Evolutionary conservation across 75 land plant genomes (phyloP), one percentile per base, ranked within the genome.

Genomic region (Cryptomeria japonica): DNA sequence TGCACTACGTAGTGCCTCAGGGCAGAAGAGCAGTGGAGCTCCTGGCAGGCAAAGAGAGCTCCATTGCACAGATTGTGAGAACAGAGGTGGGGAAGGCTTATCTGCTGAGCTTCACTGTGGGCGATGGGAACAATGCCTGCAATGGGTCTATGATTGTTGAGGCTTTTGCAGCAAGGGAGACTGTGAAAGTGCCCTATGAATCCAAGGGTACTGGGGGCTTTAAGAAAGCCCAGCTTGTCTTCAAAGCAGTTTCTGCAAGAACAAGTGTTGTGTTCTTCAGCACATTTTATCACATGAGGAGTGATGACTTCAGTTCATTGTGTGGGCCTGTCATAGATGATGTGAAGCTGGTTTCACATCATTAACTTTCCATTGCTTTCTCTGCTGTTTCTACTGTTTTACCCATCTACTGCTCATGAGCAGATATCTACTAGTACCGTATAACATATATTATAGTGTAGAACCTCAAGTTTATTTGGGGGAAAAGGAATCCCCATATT

Each of bases 311-410:
- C 0, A 88, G 93, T 75, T 84, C 94, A 0, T 86, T 93, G 15
- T 95, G 96, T 73, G 96, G 96, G 0, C 96, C 96, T 6, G 92
- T 92, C 22, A 34, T 95, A 5, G 96, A 95, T 39, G 90, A 94
- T 22, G 96, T 94, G 34, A 87, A 55, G 76, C 85, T 93, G 41
- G 83, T 86, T 28, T 36, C 22, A 15, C 41, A 22, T 79, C 13
- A 51, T 51, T 16, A 79, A 79, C 0, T 0, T 77, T 13, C 32
- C 22, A 13, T 37, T 77, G 38, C 39, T 14, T 14, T 8, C 8
- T 68, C 25, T 25, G 72, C 28, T 6, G 31, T 49, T 49, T 10
- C 12, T 49, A 49, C 51, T 11, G 51, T 68, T 68, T 68, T 68
- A 68, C 72, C 31, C 31, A 4, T 68, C n/a, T 68, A 68, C 31